A percentile compares a stretch with the other conserved stretches of the same genome.
Conservation (phyloP, 1,284 basidiomycete species). For the Grifola frondosa region DNA sequence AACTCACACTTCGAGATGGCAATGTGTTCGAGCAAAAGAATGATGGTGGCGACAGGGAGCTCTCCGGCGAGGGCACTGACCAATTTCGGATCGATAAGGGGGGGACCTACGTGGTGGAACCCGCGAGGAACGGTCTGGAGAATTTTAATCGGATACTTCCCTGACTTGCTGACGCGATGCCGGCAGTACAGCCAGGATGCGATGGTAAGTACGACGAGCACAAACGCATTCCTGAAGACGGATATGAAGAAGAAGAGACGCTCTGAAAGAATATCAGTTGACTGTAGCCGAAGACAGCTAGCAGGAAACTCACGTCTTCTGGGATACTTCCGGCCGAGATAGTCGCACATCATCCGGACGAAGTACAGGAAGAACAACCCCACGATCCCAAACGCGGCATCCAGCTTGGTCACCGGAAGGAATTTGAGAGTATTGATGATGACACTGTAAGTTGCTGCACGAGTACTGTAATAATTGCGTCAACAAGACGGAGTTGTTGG, state of each 20-base stretch:
- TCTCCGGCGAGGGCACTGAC: constrained; percentile 71
- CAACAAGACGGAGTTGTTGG: background rate
- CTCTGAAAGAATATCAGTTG: constrained; percentile 36
- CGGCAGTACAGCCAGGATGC: constrained; percentile 81
- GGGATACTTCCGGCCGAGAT: constrained; percentile 67
- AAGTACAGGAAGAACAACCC: constrained; percentile 74
- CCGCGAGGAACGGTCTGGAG: constrained; percentile 81
- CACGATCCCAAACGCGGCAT: constrained; percentile 87
- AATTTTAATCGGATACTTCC: constrained; percentile 83
- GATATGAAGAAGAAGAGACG: constrained; percentile 81
- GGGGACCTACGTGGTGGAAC: constrained; percentile 74
- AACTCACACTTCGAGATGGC: constrained; percentile 84
- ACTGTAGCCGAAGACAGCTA: background rate
- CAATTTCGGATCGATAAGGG: constrained; percentile 61
- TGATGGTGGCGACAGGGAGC: constrained; percentile 89
- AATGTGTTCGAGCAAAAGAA: constrained; percentile 94
- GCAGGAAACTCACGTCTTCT: constrained; percentile 46
- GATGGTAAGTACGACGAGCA: constrained; percentile 81
- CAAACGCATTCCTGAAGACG: constrained; percentile 82
- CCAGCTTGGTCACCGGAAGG: constrained; percentile 66
- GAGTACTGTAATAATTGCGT: constrained; percentile 53
- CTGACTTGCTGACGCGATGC: constrained; percentile 51
- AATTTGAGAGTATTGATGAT: constrained; percentile 90
- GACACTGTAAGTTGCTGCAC: constrained; percentile 80
- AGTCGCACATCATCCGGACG: constrained; percentile 67